Evolutionary conservation across 1,284 basidiomycete genomes (phyloP), one percentile per base, ranked within the genome.

Genomic region (Ustilago shanxiensis): DNA sequence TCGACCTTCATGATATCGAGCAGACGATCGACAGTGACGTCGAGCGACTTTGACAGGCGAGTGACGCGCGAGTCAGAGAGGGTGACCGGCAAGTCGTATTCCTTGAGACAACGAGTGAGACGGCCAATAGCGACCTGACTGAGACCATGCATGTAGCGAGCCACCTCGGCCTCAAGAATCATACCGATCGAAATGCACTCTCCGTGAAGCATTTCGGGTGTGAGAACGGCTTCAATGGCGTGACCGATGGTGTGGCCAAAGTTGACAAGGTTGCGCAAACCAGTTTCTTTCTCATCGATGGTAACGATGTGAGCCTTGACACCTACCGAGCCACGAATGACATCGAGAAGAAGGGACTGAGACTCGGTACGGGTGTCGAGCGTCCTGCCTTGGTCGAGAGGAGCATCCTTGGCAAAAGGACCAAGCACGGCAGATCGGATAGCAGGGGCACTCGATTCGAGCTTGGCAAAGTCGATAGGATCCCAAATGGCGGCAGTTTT

Each of bases 1-100:
- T 99, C 96, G 71, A 99, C 92, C 74, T 90, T 90, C 90, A 91
- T 91, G 85, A 98, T 93, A 87, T 98, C 95, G 51, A 99, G 89
- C 16, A 99, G 89, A 22, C 91, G 90, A 68, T 94, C 91, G 58
- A 95, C 91, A 16, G 91, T 91, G 66, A 98, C 90, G 60, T 90
- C 88, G 56, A 85, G 81, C 11, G 93, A 89, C 87, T 6, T 93
- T 91, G 76, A 93, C 92, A 72, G 93, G 91, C 49, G 88, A 83
- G 76, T 76, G 56, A 86, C 77, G 29, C 83, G 76, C 35, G 83
- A 58, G 71, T 86, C 84, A 29, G 64, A 63, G 35, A 86, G 77
- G 24, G 79, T 68, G 55, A 84, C 79, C 44, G 84, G 84, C 22
- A 86, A 62, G 35, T 80, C 80, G 75, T 86, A 86, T 59, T 78